Base-by-base conservation (phyloP, 768 basidiomycete species). In the Tricholoma sp. region DNA sequence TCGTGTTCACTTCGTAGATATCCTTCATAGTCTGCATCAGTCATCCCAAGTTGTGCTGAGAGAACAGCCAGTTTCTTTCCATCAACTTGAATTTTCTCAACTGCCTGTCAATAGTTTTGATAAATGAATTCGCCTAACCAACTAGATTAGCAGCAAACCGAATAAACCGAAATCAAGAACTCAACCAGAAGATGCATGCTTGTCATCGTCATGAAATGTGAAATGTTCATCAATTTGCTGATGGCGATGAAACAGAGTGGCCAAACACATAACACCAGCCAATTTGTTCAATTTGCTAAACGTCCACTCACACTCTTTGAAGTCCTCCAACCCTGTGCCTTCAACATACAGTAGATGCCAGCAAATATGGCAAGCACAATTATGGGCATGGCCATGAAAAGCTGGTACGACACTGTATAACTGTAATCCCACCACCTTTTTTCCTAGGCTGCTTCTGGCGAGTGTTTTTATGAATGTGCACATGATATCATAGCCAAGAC, bases 371-470 rank as follows among this genome's bases (percentile, higher is more conserved):
- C 70, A 72, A 12, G 58, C 33, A 10, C 57, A 54, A 42, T 68
- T 70, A 58, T 70, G 70, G 0, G 71, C 65, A 48, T 71, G 63
- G 0, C 68, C 65, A 45, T 70, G 69, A 49, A 70, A 68, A 15
- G 56, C 28, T 7, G 62, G 62, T 5, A 69, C 64, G 2, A 66
- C 47, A 9, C 52, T 56, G 7, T 33, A 39, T 44, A 59, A 56
- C 4, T 44, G 2, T 9, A 56, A 37, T 10, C 52, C 33, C 28
- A 41, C 10, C 15, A 59, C 59, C 6, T 47, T n/a, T 4, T 39
- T n/a, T 18, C 65, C 62, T 12, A 72, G 57, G 1, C 58, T 36
- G 50, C 67, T 70, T 24, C 4, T 24, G 12, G 32, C 49, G 11
- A 73, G 54, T 4, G 68, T 70, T 12, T 37, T 57, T 18, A 55